Conservation (phyloP, 2,329 filamentous ascomycete species). For the Ustilaginoidea virens region DNA sequence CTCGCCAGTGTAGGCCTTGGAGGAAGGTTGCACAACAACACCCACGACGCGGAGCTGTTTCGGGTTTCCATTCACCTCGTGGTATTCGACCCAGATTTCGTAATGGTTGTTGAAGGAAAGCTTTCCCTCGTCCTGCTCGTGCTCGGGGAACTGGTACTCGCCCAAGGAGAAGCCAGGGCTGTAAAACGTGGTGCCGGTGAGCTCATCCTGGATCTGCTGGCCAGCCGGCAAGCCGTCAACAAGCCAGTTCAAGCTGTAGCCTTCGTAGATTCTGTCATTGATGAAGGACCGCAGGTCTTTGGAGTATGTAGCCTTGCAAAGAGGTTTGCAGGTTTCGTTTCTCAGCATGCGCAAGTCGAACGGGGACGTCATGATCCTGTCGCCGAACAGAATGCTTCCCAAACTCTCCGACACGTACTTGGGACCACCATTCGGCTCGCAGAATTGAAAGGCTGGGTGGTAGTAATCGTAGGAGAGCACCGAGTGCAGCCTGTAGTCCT, state of each 20-base stretch:
- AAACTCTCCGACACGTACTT: slow-evolving; percentile 66
- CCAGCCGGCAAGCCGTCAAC: slow-evolving; percentile 89
- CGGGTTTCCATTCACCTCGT: slow-evolving; percentile 51
- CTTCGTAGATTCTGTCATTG: slow-evolving; percentile 66
- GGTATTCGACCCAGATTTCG: slow-evolving; percentile 86
- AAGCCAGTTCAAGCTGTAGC: slow-evolving; percentile 89
- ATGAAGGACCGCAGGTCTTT: slow-evolving; percentile 59
- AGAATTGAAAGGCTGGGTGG: slow-evolving; percentile 75
- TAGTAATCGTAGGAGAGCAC: slow-evolving; percentile 97
- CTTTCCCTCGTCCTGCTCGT: slow-evolving; percentile 35
- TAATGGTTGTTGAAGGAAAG: slow-evolving; percentile 81
- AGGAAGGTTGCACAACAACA: slow-evolving; percentile 73
- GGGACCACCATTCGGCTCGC: slow-evolving; percentile 60
- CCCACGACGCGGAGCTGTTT: slow-evolving; percentile 79
- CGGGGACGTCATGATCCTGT: slow-evolving; percentile 92
- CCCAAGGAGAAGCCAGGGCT: slow-evolving; percentile 59
- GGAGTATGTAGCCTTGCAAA: slow-evolving; percentile 55
- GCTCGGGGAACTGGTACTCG: slow-evolving; percentile 40
- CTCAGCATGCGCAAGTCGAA: slow-evolving; percentile 76
- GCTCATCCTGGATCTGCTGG: slow-evolving; percentile 62
- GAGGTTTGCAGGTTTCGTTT: slow-evolving; percentile 74
- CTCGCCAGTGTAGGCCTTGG: slow-evolving; percentile 41
- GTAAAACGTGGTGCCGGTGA: slow-evolving; percentile 68
- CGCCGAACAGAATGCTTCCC: slow-evolving; percentile 92
- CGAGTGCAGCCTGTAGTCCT: slow-evolving; percentile 74